Percentiles rank a stretch among this genome's conserved stretches.
phyloP scores from a whole-genome alignment of 441 rosid species.

The Gossypium lobatum region DNA sequence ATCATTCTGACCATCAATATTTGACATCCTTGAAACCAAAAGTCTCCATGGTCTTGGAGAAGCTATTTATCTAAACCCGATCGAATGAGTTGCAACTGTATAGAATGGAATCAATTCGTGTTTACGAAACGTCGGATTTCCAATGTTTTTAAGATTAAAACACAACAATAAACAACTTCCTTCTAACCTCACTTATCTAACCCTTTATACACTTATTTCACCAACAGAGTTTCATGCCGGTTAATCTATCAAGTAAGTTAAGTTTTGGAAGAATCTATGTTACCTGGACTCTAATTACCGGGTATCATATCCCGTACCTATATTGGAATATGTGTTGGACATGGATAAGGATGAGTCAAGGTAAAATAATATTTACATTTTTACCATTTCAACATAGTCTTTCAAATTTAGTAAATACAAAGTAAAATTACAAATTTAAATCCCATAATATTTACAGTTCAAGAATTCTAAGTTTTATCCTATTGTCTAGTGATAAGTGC shows the following conservation, averaged over 20 bases:
- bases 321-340: neutral
- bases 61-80: neutral
- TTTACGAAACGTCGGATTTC: neutral
- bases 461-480: slow-evolving; percentile 14
- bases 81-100: neutral
- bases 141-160: neutral
- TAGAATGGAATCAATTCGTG: neutral
- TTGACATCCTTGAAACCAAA: neutral
- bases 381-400: slow-evolving; percentile 16
- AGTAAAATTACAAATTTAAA: slow-evolving; percentile 21
- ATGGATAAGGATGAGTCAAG: neutral
- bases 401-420: slow-evolving; percentile 22
- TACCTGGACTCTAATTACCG: neutral
- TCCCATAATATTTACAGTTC: slow-evolving; percentile 23
- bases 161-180: neutral
- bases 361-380: neutral
- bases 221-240: neutral
- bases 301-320: neutral
- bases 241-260: neutral
- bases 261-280: slow-evolving; percentile 1
- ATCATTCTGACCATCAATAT: neutral
- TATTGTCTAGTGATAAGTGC: slow-evolving; percentile 8
- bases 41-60: neutral
- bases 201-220: neutral
- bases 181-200: neutral